Evolutionary conservation across 2,329 filamentous ascomycete species (phyloP).

Genomic region (Catunica adiposa): DNA sequence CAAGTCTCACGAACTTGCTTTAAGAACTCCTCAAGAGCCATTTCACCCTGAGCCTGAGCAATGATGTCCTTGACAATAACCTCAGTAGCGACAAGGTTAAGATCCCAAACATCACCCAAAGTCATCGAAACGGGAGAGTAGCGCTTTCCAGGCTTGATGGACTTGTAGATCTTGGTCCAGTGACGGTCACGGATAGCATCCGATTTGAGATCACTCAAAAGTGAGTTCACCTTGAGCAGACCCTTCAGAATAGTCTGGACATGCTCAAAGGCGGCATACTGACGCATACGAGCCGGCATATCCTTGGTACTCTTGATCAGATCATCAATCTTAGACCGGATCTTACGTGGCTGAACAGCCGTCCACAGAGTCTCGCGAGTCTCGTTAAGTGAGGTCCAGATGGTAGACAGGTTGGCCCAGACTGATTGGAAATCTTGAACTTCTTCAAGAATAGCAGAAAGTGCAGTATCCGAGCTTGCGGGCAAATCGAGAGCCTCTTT

Average conservation of each 20-base stretch:
- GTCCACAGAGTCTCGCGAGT: constrained; percentile 87
- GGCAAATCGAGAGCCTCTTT: constrained; percentile 93
- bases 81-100: constrained; percentile 79
- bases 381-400: constrained; percentile 92
- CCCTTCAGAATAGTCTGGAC: constrained; percentile 82
- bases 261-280: constrained; percentile 99
- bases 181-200: constrained; percentile 93
- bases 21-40: constrained; percentile 94
- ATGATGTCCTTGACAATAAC: constrained; percentile 83
- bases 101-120: constrained; percentile 95
- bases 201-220: constrained; percentile 82
- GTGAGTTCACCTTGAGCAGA: constrained; percentile 75
- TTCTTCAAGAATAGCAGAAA: constrained; percentile 79
- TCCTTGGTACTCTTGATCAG: constrained; percentile 97
- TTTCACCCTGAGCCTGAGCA: constrained; percentile 87
- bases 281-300: constrained; percentile 97
- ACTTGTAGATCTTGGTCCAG: constrained; percentile 96
- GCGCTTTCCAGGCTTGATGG: constrained; percentile 76
- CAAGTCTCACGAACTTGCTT: constrained; percentile 93
- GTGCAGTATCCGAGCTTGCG: constrained; percentile 59
- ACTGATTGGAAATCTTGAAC: constrained; percentile 98
- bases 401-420: constrained; percentile 86
- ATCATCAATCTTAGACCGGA: constrained; percentile 73
- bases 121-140: constrained; percentile 92
- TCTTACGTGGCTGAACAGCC: constrained; percentile 84